Evolutionary conservation across 225 moss, liverwort and hornwort genomes (phyloP).

Genomic region (Anthoceros angustus): DNA sequence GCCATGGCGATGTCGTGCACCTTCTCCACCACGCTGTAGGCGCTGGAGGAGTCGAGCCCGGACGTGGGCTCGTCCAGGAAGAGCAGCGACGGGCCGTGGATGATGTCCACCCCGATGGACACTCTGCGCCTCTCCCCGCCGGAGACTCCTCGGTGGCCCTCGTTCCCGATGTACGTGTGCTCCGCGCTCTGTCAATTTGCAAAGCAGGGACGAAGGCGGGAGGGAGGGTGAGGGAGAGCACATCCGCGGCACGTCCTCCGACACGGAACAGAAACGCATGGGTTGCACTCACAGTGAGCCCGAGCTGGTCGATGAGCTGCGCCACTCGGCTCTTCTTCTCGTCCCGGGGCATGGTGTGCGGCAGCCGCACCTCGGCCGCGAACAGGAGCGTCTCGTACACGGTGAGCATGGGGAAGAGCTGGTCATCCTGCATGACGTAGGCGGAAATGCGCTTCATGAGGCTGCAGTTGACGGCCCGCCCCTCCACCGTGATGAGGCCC

Average conservation of each 20-base stretch:
- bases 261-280: not conserved
- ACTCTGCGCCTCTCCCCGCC: constrained; percentile 23
- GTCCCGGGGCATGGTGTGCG: constrained; percentile 5
- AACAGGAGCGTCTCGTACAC: constrained; percentile 18
- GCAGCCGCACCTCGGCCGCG: constrained; percentile 17
- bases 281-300: constrained; percentile 13
- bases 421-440: constrained; percentile 19
- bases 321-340: constrained; percentile 15
- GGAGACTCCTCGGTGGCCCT: constrained; percentile 17
- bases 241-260: not conserved
- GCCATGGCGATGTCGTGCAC: constrained; percentile 12
- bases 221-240: not conserved
- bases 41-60: constrained; percentile 20
- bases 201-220: not conserved
- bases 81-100: constrained; percentile 14
- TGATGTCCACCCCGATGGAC: constrained; percentile 23
- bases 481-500: not conserved
- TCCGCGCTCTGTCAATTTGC: constrained; percentile 10
- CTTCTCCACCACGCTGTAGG: constrained; percentile 12
- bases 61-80: constrained; percentile 26
- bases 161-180: constrained; percentile 17
- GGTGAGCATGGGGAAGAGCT: constrained; percentile 22
- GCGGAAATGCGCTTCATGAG: constrained; percentile 14
- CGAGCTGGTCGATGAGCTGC: constrained; percentile 16
- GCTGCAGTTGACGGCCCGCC: constrained; percentile 5